phyloP scores from a whole-genome alignment of 2,329 filamentous ascomycete species.

The Scleromitrula shiraiana region DNA sequence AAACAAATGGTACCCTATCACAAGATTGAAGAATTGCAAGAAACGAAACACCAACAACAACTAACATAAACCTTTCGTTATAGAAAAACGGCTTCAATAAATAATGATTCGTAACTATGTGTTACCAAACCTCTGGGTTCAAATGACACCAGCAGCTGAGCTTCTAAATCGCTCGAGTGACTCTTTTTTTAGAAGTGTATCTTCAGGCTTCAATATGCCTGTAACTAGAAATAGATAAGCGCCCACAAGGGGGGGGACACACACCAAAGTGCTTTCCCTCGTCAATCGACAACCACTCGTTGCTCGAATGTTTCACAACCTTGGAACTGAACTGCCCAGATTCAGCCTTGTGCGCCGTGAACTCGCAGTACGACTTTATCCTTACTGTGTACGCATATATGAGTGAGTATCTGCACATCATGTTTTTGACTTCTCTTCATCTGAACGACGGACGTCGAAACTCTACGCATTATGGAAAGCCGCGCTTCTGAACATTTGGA shows the following conservation, averaged over 20 bases:
- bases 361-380: not conserved
- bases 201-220: not conserved
- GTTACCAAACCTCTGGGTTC: not conserved
- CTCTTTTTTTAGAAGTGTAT: not conserved
- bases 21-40: not conserved
- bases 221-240: constrained; percentile 2
- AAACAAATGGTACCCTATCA: not conserved
- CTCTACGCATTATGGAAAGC: constrained; percentile 13
- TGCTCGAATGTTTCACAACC: constrained; percentile 5
- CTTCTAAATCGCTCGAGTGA: constrained; percentile 1
- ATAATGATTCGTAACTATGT: not conserved
- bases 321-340: no score
- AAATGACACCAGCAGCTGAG: not conserved
- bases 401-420: not conserved
- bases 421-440: not conserved
- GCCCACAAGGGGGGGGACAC: not conserved
- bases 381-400: not conserved
- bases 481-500: not conserved
- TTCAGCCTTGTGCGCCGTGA: constrained; percentile 6
- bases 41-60: not conserved
- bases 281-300: constrained; percentile 6
- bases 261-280: constrained; percentile 1
- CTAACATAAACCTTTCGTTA: no score
- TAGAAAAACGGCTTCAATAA: no score
- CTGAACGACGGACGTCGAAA: not conserved